phyloP scores from a whole-genome alignment of 164 flowering plant genomes.

The Protea cynaroides region DNA sequence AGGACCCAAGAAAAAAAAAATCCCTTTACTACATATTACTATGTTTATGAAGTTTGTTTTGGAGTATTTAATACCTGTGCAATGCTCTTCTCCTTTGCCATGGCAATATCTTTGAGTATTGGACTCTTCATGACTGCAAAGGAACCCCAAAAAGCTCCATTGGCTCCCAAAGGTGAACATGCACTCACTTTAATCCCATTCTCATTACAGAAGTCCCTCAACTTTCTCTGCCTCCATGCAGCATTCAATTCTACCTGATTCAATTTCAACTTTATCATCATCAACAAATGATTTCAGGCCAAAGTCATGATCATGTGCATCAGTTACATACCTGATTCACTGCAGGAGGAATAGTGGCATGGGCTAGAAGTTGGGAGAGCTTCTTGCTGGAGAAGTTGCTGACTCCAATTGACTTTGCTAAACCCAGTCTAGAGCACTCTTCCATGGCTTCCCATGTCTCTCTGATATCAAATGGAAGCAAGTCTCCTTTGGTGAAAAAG shows the following conservation, averaged over 20 bases:
- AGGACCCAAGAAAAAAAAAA: not conserved
- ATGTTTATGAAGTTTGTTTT: not conserved
- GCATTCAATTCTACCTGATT: constrained; percentile 35
- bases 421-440: constrained; percentile 19
- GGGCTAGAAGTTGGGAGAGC: constrained; percentile 9
- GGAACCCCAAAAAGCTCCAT: constrained; percentile 21
- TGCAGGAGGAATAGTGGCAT: constrained; percentile 24
- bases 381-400: constrained; percentile 26
- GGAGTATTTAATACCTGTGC: constrained; percentile 19
- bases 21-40: no score
- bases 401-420: constrained; percentile 26
- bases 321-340: constrained; percentile 19
- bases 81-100: constrained; percentile 18
- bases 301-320: not conserved
- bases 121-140: constrained; percentile 15
- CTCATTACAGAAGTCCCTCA: constrained; percentile 23
- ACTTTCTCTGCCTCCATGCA: constrained; percentile 23
- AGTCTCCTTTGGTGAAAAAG: constrained; percentile 1
- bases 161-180: constrained; percentile 31
- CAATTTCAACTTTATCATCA: not conserved
- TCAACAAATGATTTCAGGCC: not conserved
- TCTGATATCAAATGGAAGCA: constrained; percentile 10
- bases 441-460: constrained; percentile 20
- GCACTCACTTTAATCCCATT: constrained; percentile 25
- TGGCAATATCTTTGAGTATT: constrained; percentile 26